Conservation (phyloP, 1,139 yeast species). For the Hanseniaspora gamundiae region DNA sequence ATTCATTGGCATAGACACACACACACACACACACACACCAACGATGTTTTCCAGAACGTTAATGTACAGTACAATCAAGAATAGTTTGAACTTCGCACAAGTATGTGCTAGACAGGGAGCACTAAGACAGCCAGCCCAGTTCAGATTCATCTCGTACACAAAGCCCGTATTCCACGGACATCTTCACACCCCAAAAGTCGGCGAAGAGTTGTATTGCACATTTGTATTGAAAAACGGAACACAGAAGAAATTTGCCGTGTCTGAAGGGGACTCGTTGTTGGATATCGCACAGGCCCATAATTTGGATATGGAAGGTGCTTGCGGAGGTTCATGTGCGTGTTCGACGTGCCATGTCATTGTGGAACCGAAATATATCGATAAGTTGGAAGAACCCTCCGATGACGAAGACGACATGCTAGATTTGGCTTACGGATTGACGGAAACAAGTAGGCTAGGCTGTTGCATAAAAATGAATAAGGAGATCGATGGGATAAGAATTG, state of each 20-base stretch:
- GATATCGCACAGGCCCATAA: slow-evolving; percentile 94
- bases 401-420: slow-evolving; percentile 98
- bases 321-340: slow-evolving; percentile 99
- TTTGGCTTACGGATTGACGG: slow-evolving; percentile 92
- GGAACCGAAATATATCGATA: slow-evolving; percentile 88
- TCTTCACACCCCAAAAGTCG: slow-evolving; percentile 78
- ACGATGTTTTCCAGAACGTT: too few species aligned
- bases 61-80: too few species aligned
- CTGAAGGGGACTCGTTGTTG: slow-evolving; percentile 82
- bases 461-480: slow-evolving; percentile 84
- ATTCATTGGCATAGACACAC: too few species aligned
- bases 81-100: too few species aligned
- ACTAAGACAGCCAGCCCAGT: neutral
- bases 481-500: slow-evolving; percentile 88
- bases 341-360: slow-evolving; percentile 94
- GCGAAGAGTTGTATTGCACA: slow-evolving; percentile 78
- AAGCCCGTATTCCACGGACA: slow-evolving; percentile 51
- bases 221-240: slow-evolving; percentile 87
- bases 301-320: slow-evolving; percentile 95
- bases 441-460: slow-evolving; percentile 91
- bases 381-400: slow-evolving; percentile 88
- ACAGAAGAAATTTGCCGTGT: slow-evolving; percentile 70
- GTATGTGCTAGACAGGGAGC: too few species aligned
- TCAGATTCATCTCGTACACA: slow-evolving; percentile 15
- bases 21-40: too few species aligned